phyloP scores from a whole-genome alignment of 169 alveolate genomes.

The Fabrea salina region DNA sequence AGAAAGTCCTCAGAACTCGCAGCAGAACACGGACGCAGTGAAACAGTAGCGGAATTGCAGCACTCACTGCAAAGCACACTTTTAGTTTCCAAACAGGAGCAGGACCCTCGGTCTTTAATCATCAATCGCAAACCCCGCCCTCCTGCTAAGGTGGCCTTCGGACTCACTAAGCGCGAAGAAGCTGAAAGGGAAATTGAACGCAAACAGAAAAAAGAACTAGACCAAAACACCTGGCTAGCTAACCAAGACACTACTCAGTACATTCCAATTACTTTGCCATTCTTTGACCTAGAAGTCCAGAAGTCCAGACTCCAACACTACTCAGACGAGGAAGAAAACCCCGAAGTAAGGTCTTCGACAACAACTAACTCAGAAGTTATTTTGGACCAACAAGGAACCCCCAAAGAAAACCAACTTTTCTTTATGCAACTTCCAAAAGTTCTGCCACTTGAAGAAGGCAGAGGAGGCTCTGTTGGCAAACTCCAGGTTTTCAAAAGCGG shows the following conservation, averaged over 20 bases:
- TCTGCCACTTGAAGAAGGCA: not conserved
- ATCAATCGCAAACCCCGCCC: not conserved
- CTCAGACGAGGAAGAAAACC: too few species aligned
- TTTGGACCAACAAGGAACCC: not conserved
- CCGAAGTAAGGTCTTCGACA: too few species aligned
- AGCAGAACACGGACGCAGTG: slow-evolving; percentile 2
- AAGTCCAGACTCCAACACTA: too few species aligned
- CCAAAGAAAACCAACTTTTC: not conserved
- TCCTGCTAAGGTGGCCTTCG: slow-evolving; percentile 17
- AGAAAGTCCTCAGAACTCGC: slow-evolving; percentile 27
- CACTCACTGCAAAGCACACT: not conserved
- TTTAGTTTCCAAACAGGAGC: not conserved
- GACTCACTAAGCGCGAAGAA: not conserved
- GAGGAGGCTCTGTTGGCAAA: slow-evolving; percentile 25
- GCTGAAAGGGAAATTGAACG: not conserved
- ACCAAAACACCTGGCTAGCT: slow-evolving; percentile 1
- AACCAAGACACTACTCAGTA: not conserved
- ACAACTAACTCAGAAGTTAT: too few species aligned
- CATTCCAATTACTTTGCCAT: slow-evolving; percentile 14
- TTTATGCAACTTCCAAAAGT: slow-evolving; percentile 14
- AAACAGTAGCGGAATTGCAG: not conserved
- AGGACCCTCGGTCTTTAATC: not conserved
- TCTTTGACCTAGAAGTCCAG: not conserved
- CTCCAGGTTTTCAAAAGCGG: slow-evolving; percentile 31
- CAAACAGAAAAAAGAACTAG: not conserved